Percentiles rank a stretch among this genome's conserved stretches.
Conservation (phyloP, 306 rosid species). For the Dalbergia cultrata region DNA sequence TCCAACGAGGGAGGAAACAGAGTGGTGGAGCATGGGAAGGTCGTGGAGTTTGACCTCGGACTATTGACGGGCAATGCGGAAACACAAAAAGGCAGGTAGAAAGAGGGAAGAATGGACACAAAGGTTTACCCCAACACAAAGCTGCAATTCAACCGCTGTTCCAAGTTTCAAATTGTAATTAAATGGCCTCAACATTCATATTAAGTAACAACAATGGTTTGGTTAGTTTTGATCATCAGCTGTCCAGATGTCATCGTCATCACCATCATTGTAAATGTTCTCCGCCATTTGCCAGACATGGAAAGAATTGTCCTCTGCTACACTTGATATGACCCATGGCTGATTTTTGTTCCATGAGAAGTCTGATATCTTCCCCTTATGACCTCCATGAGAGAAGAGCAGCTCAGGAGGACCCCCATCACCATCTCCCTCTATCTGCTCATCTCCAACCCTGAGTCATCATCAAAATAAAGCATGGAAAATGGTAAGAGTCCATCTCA, state of each 20-base stretch:
- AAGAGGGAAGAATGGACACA: no score
- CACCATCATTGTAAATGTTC: constrained; percentile 66
- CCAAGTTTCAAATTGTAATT: not conserved
- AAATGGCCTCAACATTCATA: not conserved
- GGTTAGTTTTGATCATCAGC: constrained; percentile 30
- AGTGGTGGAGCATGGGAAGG: no score
- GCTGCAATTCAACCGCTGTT: not conserved
- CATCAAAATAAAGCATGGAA: constrained; percentile 6
- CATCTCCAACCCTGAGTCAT: constrained; percentile 79
- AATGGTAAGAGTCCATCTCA: not conserved
- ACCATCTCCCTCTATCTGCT: constrained; percentile 82
- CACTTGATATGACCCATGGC: constrained; percentile 92
- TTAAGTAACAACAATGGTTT: constrained; percentile 32
- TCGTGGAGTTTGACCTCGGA: no score
- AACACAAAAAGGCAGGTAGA: no score
- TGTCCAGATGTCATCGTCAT: constrained; percentile 47
- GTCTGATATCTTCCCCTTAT: constrained; percentile 91
- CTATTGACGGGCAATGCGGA: no score
- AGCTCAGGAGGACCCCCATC: constrained; percentile 96
- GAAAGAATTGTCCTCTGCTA: constrained; percentile 87
- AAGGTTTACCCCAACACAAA: no score
- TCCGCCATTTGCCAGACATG: constrained; percentile 95
- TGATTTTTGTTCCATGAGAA: constrained; percentile 84
- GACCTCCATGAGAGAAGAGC: constrained; percentile 89
- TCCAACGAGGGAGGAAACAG: no score